Evolutionary conservation across 2,329 filamentous ascomycete genomes (phyloP), one percentile per base, ranked within the genome.

Genomic region (Ophiocordyceps camponoti-rufipedis): DNA sequence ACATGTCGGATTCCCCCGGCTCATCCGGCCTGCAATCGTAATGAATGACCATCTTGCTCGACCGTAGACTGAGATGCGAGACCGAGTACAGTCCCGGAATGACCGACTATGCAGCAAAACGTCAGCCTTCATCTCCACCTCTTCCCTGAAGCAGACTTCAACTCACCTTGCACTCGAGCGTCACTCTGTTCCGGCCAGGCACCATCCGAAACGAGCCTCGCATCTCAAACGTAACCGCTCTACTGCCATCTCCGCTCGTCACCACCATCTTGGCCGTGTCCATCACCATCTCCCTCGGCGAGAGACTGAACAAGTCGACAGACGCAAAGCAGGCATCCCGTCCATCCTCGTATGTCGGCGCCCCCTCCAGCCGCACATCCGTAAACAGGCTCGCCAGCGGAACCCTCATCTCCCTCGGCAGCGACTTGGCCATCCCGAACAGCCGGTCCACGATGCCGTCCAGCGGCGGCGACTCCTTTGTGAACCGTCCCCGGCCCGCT

Each of bases 71-170:
- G 35, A 94, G 67, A 50, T 79, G 78, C 52, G 87, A 83, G 41
- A 91, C 73, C 47, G 78, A 73, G 55, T 86, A 95, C 28, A 73
- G 74, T 1, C 87, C 87, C 19, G 81, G 75, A 4, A 84, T 74
- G 32, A 77, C 73, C 14, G 74, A 66, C 75, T 82, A 38, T 31
- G 29, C 48, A 69, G 13, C n/a, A 2, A 16, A 39, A 19, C n/a
- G 29, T 40, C 42, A 43, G 10, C 42, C 16, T 16, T 11, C 23
- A 23, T 23, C 1, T 4, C n/a, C 29, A 7, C 9, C n/a, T 28
- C 14, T 28, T 32, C 19, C 10, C 42, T 43, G 5, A n/a, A 16
- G 9, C n/a, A 28, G 10, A 58, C 5, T 6, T 13, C 9, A 23
- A 14, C 63, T 55, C 52, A 61, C 58, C 48, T 58, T 63, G 55